Conservation (phyloP, 164 flowering plant species). For the Litsea cubeba region DNA sequence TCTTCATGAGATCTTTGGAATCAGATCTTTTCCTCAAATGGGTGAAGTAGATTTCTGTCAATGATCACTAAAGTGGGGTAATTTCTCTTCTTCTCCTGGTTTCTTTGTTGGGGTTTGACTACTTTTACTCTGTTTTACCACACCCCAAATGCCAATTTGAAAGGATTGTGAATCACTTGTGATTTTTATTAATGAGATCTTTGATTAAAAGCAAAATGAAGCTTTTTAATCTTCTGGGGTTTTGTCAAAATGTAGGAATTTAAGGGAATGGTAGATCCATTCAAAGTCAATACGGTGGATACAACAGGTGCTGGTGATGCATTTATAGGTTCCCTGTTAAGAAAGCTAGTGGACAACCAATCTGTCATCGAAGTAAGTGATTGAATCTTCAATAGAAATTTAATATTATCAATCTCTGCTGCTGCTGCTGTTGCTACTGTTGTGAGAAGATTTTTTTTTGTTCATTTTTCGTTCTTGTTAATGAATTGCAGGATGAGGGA, state of each 20-base stretch:
- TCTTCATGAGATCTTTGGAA: no score
- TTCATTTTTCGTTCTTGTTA: not conserved
- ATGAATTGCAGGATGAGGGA: conserved; percentile 54
- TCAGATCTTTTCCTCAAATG: no score
- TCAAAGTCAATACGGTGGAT: conserved; percentile 72
- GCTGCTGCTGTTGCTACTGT: no score
- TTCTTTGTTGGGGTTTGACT: no score
- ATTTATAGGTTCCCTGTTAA: conserved; percentile 70
- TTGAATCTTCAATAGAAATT: not conserved
- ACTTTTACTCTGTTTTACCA: no score
- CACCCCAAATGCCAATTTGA: no score
- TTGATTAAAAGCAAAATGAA: not conserved
- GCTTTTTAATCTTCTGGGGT: not conserved
- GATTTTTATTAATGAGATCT: not conserved
- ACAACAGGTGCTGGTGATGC: conserved; percentile 99
- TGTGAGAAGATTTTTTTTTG: not conserved
- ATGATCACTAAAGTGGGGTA: no score
- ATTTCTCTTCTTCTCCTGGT: no score
- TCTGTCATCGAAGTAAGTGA: conserved; percentile 59
- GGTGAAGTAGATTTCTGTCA: no score
- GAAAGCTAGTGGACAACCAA: conserved; percentile 59
- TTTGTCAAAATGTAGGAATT: conserved; percentile 42
- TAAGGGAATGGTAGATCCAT: conserved; percentile 62
- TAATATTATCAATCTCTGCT: not conserved
- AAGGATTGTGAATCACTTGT: not conserved